These are phyloP conservation scores for Acanthamoeba sp. DNA, from an alignment of 208 protist species.

Conservation along the genomic window DNA sequence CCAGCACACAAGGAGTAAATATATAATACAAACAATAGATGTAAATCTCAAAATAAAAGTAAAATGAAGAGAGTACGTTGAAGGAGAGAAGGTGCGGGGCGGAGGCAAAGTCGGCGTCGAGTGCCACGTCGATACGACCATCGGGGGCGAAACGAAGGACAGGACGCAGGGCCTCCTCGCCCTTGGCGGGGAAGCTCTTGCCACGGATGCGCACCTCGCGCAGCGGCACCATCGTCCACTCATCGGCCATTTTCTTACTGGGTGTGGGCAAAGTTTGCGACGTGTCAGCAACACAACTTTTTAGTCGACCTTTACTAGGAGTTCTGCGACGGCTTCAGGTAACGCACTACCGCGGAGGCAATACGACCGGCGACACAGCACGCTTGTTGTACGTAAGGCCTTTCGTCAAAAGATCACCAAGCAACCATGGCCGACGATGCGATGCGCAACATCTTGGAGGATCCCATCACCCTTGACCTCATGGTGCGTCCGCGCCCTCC, in stretches of 20 bases:
- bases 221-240: background rate
- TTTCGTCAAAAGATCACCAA: background rate
- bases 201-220: background rate
- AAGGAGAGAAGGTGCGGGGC: constrained; percentile 11
- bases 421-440: background rate
- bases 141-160: background rate
- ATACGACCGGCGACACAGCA: too few relatives aligned
- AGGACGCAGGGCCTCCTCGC: constrained; percentile 4
- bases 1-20: background rate
- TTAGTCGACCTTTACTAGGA: too few relatives aligned
- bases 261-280: too few relatives aligned
- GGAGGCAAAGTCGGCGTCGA: constrained; percentile 5
- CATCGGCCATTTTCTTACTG: background rate
- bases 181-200: background rate
- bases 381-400: too few relatives aligned
- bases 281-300: too few relatives aligned
- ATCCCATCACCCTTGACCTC: constrained; percentile 65
- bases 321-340: too few relatives aligned
- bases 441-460: constrained; percentile 51
- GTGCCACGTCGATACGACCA: background rate
- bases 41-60: background rate
- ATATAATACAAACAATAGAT: background rate
- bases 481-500: background rate
- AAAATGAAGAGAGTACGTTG: background rate
- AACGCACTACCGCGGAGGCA: too few relatives aligned